These are phyloP conservation scores for Termitomyces heimii DNA, from an alignment of 768 basidiomycete genomes.

Conservation along the genomic window DNA sequence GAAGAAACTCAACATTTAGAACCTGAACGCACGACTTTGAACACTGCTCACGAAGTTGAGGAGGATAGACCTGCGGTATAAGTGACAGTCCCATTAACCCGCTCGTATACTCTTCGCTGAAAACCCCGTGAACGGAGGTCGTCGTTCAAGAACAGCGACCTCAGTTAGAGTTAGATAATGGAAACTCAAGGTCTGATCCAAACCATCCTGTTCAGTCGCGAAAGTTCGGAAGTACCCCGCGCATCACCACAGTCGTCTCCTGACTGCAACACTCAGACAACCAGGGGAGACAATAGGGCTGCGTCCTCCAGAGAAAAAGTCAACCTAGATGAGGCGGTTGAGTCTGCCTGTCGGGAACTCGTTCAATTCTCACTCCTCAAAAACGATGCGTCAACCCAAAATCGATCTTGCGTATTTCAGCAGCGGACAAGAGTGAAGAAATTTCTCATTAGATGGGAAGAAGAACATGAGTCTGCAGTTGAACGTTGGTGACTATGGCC, in stretches of 20 bases:
- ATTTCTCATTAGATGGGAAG: slow-evolving; percentile 41
- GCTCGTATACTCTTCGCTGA: slow-evolving; percentile 16
- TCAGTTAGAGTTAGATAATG: slow-evolving; percentile 6
- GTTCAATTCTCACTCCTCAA: slow-evolving; percentile 57
- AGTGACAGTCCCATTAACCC: slow-evolving; percentile 3
- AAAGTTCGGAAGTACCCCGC: no score
- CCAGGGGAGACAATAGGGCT: slow-evolving; percentile 36
- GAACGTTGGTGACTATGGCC: slow-evolving; percentile 43
- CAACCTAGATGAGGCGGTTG: slow-evolving; percentile 68
- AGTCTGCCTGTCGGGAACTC: slow-evolving; percentile 68
- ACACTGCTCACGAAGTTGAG: slow-evolving; percentile 14
- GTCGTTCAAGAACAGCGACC: slow-evolving; percentile 25
- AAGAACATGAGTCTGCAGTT: slow-evolving; percentile 38
- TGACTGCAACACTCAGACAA: no score
- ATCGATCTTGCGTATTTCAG: no score
- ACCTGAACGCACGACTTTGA: no score
- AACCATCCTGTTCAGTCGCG: background rate
- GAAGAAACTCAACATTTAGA: slow-evolving; percentile 52
- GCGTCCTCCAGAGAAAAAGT: slow-evolving; percentile 49
- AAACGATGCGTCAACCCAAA: slow-evolving; percentile 25
- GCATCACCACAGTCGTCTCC: no score
- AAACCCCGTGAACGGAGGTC: slow-evolving; percentile 27
- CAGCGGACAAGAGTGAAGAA: slow-evolving; percentile 15
- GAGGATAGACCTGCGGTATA: no score
- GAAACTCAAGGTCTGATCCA: background rate